Percentiles rank a stretch among this genome's conserved stretches.
Evolutionary conservation across 1,139 yeast species (phyloP).

Genomic region (Kluyveromyces sp.): DNA sequence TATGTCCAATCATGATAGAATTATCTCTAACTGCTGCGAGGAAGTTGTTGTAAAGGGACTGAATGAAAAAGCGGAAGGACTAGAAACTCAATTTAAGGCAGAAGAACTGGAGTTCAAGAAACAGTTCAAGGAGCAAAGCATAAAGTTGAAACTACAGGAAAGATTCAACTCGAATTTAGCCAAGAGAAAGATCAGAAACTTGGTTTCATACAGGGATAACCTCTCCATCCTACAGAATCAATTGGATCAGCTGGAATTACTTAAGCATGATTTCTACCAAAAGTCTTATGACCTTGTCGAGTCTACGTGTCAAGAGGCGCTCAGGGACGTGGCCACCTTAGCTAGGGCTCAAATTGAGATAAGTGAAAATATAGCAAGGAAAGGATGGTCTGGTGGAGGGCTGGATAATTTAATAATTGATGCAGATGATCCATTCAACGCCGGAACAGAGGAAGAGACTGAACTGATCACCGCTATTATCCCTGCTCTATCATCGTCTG

Average conservation of each 20-base stretch:
- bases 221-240: conserved; percentile 61
- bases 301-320: conserved; percentile 47
- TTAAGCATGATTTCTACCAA: conserved; percentile 68
- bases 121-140: conserved; percentile 46
- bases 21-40: conserved; percentile 52
- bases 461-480: not conserved
- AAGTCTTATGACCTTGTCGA: conserved; percentile 54
- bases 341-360: conserved; percentile 77
- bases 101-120: conserved; percentile 49
- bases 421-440: conserved; percentile 46
- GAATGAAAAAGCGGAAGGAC: conserved; percentile 36
- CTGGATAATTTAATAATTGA: conserved; percentile 56
- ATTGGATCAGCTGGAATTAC: conserved; percentile 68
- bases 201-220: conserved; percentile 57
- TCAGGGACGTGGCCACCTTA: conserved; percentile 53
- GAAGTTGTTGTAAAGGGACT: conserved; percentile 54
- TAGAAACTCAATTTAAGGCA: conserved; percentile 36
- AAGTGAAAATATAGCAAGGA: conserved; percentile 71
- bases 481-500: not conserved
- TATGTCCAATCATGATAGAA: conserved; percentile 70
- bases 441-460: conserved; percentile 17
- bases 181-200: conserved; percentile 50
- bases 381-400: conserved; percentile 87
- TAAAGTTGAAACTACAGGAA: conserved; percentile 48
- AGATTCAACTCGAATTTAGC: conserved; percentile 50